Conservation (phyloP, 208 protist species). For the Acanthamoeba castellanii region DNA sequence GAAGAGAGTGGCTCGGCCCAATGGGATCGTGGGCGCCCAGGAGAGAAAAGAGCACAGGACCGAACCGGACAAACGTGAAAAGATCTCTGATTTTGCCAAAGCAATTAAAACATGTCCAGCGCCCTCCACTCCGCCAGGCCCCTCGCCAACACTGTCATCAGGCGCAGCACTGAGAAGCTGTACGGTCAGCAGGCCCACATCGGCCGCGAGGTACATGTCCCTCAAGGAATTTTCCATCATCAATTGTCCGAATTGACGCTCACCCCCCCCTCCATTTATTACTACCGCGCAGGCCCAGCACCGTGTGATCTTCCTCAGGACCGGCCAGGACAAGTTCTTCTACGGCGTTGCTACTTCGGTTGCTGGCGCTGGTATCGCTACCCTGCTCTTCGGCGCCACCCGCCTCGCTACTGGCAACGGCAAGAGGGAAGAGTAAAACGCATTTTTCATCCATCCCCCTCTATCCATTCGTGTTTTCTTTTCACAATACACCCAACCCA, state of each 20-base stretch:
- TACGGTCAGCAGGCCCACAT: conserved; percentile 27
- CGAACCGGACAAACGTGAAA: neutral
- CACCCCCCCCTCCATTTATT: conserved; percentile 35
- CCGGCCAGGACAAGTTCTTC: conserved; percentile 21
- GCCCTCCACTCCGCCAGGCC: conserved; percentile 47
- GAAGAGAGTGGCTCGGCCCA: neutral
- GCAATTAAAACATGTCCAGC: neutral
- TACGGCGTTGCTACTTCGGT: neutral
- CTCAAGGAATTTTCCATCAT: neutral
- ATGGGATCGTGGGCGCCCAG: neutral
- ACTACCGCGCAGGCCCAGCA: neutral
- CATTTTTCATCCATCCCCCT: neutral
- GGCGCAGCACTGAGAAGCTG: conserved; percentile 50
- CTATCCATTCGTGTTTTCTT: neutral
- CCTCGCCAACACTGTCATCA: neutral
- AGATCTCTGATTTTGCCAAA: neutral
- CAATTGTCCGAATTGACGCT: neutral
- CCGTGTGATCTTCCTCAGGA: conserved; percentile 44
- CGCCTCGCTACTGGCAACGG: neutral
- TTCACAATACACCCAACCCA: neutral
- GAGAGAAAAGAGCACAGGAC: neutral
- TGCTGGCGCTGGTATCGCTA: conserved; percentile 24
- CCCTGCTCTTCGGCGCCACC: neutral
- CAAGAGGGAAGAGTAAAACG: conserved; percentile 34
- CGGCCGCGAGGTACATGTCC: neutral